Conservation (phyloP, 495 filamentous ascomycete genomes). For the Penicillium alfredii region DNA sequence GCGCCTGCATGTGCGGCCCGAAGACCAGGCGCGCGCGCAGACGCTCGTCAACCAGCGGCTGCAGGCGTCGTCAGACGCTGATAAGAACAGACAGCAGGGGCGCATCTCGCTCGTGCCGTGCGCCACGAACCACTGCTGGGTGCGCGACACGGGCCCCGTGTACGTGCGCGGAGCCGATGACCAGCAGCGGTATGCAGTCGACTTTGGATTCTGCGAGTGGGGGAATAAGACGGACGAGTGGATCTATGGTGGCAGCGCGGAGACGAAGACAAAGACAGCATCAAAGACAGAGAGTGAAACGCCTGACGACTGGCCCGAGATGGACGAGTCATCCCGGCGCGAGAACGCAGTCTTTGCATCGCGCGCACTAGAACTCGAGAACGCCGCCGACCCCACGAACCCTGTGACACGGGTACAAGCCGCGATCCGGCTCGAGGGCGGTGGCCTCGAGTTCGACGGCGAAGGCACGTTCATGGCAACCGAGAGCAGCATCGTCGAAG, state of each 20-base stretch:
- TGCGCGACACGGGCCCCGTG: slow-evolving; percentile 32
- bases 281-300: neutral
- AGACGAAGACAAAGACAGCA: slow-evolving; percentile 5
- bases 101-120: slow-evolving; percentile 18
- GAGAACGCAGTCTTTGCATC: slow-evolving; percentile 28
- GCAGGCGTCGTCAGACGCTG: neutral
- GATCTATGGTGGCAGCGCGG: slow-evolving; percentile 13
- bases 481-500: slow-evolving; percentile 29
- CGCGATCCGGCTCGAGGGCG: slow-evolving; percentile 24
- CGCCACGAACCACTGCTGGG: slow-evolving; percentile 31
- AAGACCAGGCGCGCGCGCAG: slow-evolving; percentile 16
- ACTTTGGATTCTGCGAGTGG: slow-evolving; percentile 34
- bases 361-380: slow-evolving; percentile 20
- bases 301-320: slow-evolving; percentile 17
- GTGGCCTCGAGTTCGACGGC: slow-evolving; percentile 31
- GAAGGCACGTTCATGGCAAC: slow-evolving; percentile 32
- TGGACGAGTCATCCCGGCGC: slow-evolving; percentile 4
- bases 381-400: neutral
- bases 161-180: slow-evolving; percentile 23
- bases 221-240: slow-evolving; percentile 18
- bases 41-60: slow-evolving; percentile 12
- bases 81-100: neutral
- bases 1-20: slow-evolving; percentile 24
- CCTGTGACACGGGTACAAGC: slow-evolving; percentile 17
- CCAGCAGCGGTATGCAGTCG: slow-evolving; percentile 19